A percentile compares a stretch with the other conserved stretches of the same genome.
Evolutionary conservation across 148 eudicot genomes (phyloP).

Genomic region (Drosera capensis): DNA sequence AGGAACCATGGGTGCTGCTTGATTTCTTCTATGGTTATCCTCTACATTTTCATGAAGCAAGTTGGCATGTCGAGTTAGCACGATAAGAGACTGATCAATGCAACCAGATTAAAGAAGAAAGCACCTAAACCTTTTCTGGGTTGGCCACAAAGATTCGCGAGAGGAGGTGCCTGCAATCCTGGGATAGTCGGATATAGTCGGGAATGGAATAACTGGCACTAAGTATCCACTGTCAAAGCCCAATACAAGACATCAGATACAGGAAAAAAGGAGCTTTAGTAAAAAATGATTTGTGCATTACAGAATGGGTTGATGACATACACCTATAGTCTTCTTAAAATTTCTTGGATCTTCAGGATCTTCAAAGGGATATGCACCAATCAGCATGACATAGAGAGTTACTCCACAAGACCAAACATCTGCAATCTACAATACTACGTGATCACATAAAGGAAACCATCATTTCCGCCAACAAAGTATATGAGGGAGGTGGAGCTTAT

Average conservation of each 20-base stretch:
- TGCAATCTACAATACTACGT: conserved; percentile 58
- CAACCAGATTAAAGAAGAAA: not conserved
- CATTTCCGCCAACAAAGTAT: conserved; percentile 5
- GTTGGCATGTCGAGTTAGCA: not conserved
- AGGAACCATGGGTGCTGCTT: conserved; percentile 55
- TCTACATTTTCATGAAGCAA: conserved; percentile 29
- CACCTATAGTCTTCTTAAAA: conserved; percentile 55
- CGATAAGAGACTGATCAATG: not conserved
- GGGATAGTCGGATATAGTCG: conserved; percentile 58
- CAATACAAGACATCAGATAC: not conserved
- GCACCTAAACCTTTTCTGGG: conserved; percentile 44
- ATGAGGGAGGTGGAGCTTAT: not conserved
- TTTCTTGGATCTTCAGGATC: conserved; percentile 68
- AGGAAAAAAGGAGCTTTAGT: not conserved
- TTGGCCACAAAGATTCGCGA: conserved; percentile 62
- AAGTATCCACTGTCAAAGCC: conserved; percentile 43
- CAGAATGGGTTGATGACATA: conserved; percentile 7
- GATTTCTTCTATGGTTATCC: conserved; percentile 61
- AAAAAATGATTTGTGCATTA: not conserved
- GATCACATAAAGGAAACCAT: not conserved
- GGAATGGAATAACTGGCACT: conserved; percentile 65
- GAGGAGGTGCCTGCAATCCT: conserved; percentile 53
- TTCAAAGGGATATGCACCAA: conserved; percentile 83
- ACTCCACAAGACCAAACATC: conserved; percentile 98
- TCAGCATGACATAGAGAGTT: conserved; percentile 70